A percentile compares a stretch with the other conserved stretches of the same genome.
Evolutionary conservation across 306 rosid species (phyloP).

Genomic region (Cucurbita pepo): DNA sequence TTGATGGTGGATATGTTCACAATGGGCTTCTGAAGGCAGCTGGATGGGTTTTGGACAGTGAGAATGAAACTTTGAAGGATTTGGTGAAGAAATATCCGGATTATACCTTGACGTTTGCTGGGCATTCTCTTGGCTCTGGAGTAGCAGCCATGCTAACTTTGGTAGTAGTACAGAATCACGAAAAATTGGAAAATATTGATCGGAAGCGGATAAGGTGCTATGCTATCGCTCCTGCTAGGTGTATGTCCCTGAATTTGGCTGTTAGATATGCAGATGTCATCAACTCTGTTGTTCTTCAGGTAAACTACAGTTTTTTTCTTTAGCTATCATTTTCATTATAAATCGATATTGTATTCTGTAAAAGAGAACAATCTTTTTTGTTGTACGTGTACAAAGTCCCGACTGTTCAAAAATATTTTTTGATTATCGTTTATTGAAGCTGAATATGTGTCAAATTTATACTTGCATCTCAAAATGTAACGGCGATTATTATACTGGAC

Average conservation of each 20-base stretch:
- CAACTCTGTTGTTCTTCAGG: conserved; percentile 88
- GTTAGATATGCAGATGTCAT: conserved; percentile 91
- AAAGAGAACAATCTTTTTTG: background rate
- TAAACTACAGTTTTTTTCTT: conserved; percentile 14
- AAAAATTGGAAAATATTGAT: conserved; percentile 52
- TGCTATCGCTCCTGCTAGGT: conserved; percentile 90
- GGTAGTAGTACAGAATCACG: conserved; percentile 55
- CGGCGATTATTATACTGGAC: conserved; percentile 12
- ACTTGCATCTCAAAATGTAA: background rate
- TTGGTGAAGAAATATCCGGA: conserved; percentile 44
- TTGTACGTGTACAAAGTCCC: background rate
- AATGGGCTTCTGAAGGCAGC: conserved; percentile 85
- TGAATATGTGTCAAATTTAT: background rate
- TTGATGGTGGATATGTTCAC: conserved; percentile 94
- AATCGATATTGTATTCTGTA: background rate
- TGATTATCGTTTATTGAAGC: background rate
- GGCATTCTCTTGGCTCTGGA: conserved; percentile 90
- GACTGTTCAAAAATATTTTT: background rate
- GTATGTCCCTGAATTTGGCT: conserved; percentile 75
- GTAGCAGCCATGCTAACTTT: conserved; percentile 63
- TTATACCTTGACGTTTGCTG: conserved; percentile 68
- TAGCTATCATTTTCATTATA: background rate
- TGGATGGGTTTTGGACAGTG: conserved; percentile 53
- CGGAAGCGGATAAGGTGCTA: conserved; percentile 69
- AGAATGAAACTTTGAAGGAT: conserved; percentile 41